Evolutionary conservation across 2,329 filamentous ascomycete species (phyloP).

Genomic region (Colletotrichum lupini): DNA sequence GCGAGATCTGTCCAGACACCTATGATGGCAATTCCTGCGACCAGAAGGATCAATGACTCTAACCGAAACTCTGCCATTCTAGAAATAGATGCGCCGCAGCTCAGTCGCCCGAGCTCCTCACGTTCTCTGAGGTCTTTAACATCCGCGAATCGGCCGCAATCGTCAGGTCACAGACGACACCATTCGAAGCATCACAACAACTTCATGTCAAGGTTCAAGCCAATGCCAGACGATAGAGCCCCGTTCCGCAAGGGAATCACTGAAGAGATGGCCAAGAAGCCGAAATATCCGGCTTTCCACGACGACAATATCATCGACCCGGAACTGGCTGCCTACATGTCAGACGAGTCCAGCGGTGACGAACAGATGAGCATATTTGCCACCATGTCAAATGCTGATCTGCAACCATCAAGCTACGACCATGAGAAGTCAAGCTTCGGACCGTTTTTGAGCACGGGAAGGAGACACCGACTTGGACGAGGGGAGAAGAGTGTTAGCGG

Average conservation of each 20-base stretch:
- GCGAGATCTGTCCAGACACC: conserved; percentile 70
- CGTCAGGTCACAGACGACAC: conserved; percentile 83
- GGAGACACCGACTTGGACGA: conserved; percentile 78
- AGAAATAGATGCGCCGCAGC: conserved; percentile 86
- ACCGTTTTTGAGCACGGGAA: conserved; percentile 76
- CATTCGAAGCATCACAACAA: conserved; percentile 81
- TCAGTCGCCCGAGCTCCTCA: conserved; percentile 93
- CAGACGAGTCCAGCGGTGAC: conserved; percentile 92
- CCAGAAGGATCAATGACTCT: conserved; percentile 76
- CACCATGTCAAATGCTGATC: conserved; percentile 74
- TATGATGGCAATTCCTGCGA: conserved; percentile 77
- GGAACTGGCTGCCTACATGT: conserved; percentile 94
- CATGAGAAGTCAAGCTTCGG: conserved; percentile 80
- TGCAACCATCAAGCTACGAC: conserved; percentile 74
- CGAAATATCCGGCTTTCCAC: conserved; percentile 89
- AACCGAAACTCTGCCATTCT: conserved; percentile 89
- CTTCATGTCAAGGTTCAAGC: conserved; percentile 80
- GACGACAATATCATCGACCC: conserved; percentile 99
- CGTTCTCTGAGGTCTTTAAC: conserved; percentile 84
- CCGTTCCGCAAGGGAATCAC: conserved; percentile 83
- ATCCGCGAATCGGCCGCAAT: conserved; percentile 73
- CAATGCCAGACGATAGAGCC: conserved; percentile 80
- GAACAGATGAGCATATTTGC: conserved; percentile 91
- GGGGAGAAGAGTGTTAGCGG: conserved; percentile 82
- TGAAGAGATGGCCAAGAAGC: conserved; percentile 73